Evolutionary conservation across 2,329 filamentous ascomycete genomes (phyloP).

Genomic region (Rutstroemia sp.): DNA sequence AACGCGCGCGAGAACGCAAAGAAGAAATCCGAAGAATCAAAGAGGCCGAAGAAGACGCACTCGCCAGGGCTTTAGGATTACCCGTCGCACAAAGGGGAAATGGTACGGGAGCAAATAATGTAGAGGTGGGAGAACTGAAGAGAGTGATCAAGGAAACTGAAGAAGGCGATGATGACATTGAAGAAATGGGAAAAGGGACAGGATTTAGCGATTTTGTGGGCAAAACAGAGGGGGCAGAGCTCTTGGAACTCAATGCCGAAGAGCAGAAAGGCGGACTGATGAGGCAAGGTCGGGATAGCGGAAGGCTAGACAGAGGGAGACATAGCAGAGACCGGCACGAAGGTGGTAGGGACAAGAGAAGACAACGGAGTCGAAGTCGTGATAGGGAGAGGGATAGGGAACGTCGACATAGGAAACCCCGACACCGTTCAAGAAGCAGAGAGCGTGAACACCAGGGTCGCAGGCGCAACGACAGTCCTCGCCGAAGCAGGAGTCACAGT

Average conservation of each 20-base stretch:
- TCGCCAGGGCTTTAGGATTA: conserved; percentile 74
- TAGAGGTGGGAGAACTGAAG: conserved; percentile 56
- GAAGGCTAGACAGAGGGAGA: conserved; percentile 17
- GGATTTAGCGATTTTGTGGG: conserved; percentile 29
- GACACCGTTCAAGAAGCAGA: conserved; percentile 22
- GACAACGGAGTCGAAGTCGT: conserved; percentile 26
- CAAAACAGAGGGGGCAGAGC: conserved; percentile 17
- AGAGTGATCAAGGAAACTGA: conserved; percentile 42
- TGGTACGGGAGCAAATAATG: conserved; percentile 56
- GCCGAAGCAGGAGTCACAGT: conserved; percentile 10
- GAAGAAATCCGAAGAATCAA: conserved; percentile 79
- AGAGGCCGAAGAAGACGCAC: conserved; percentile 87
- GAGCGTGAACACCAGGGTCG: conserved; percentile 20
- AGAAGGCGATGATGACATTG: conserved; percentile 32
- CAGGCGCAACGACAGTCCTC: conserved; percentile 18
- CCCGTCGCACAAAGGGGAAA: conserved; percentile 52
- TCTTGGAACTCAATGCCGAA: conserved; percentile 6
- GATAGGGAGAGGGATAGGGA: conserved; percentile 18
- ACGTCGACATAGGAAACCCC: conserved; percentile 9
- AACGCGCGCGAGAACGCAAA: conserved; percentile 52
- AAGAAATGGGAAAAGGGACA: conserved; percentile 23
- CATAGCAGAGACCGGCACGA: conserved; percentile 23
- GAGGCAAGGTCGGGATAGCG: conserved; percentile 11
- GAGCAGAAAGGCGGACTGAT: conserved; percentile 19
- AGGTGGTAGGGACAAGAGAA: conserved; percentile 24